Evolutionary conservation across 257 asterid genomes (phyloP).

Genomic region (Penstemon eatonii): DNA sequence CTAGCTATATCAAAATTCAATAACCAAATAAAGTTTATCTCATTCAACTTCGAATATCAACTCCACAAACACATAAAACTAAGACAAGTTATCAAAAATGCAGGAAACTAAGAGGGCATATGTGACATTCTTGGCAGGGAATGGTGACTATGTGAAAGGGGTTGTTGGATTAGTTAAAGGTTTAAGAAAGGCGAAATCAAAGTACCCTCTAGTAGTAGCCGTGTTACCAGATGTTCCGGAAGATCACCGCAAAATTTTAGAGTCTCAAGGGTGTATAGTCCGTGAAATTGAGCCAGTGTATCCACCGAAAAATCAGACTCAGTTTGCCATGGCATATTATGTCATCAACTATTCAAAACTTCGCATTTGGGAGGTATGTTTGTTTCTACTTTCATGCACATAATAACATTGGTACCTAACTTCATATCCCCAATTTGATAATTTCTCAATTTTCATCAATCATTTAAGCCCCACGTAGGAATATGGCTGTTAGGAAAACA

Average conservation of each 20-base stretch:
- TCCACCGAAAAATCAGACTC: conserved; percentile 52
- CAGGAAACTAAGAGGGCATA: conserved; percentile 19
- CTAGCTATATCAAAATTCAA: no score
- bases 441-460: no score
- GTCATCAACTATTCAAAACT: conserved; percentile 56
- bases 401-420: no score
- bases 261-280: conserved; percentile 45
- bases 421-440: no score
- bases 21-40: no score
- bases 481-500: no score
- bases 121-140: conserved; percentile 51
- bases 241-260: conserved; percentile 47
- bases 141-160: conserved; percentile 48
- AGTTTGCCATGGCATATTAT: conserved; percentile 52
- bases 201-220: conserved; percentile 52
- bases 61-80: no score
- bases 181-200: conserved; percentile 39
- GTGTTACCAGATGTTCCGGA: conserved; percentile 49
- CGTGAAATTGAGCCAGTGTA: conserved; percentile 47
- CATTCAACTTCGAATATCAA: no score
- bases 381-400: not conserved
- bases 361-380: conserved; percentile 56
- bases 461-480: no score
- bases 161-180: conserved; percentile 52
- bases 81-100: no score